Percentiles rank a stretch among this genome's conserved stretches.
Evolutionary conservation across 768 basidiomycete species (phyloP).

Genomic region (Hypholoma fasciculare): DNA sequence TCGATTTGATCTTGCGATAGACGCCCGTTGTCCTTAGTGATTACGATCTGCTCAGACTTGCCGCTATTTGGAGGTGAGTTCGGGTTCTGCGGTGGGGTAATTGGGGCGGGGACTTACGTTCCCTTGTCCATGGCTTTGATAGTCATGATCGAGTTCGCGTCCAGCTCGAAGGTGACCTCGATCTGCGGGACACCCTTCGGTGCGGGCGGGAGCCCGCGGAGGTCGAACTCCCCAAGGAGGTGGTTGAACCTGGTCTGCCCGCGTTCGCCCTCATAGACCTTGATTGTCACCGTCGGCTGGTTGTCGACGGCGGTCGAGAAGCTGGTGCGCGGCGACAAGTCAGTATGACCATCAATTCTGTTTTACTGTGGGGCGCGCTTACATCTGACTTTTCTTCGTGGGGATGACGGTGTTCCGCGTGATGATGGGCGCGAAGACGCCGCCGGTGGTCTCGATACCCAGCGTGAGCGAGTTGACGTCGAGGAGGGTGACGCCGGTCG

Average conservation of each 20-base stretch:
- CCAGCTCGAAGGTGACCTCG: constrained; percentile 90
- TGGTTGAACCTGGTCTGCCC: constrained; percentile 90
- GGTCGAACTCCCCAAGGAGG: constrained; percentile 86
- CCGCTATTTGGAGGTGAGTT: constrained; percentile 38
- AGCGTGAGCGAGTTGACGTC: constrained; percentile 57
- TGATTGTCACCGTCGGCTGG: constrained; percentile 86
- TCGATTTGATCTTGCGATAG: constrained; percentile 56
- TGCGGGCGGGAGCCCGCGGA: constrained; percentile 87
- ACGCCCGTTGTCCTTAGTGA: constrained; percentile 62
- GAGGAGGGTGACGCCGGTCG: constrained; percentile 48
- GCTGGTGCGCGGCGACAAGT: constrained; percentile 13
- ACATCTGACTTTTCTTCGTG: constrained; percentile 49
- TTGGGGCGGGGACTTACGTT: constrained; percentile 59
- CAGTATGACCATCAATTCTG: too few species aligned
- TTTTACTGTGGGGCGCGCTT: neutral
- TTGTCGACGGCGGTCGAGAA: constrained; percentile 93
- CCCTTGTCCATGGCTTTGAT: constrained; percentile 84
- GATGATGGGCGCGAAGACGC: constrained; percentile 56
- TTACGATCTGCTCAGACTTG: constrained; percentile 77
- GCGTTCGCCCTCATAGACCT: constrained; percentile 90
- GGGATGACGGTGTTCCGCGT: constrained; percentile 51
- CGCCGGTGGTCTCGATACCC: constrained; percentile 68
- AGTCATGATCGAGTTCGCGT: constrained; percentile 83
- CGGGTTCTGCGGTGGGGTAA: neutral
- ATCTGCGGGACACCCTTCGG: constrained; percentile 90